These are phyloP conservation scores for Suillus tomentosus DNA, from an alignment of 768 basidiomycete species.

Conservation along the genomic window DNA sequence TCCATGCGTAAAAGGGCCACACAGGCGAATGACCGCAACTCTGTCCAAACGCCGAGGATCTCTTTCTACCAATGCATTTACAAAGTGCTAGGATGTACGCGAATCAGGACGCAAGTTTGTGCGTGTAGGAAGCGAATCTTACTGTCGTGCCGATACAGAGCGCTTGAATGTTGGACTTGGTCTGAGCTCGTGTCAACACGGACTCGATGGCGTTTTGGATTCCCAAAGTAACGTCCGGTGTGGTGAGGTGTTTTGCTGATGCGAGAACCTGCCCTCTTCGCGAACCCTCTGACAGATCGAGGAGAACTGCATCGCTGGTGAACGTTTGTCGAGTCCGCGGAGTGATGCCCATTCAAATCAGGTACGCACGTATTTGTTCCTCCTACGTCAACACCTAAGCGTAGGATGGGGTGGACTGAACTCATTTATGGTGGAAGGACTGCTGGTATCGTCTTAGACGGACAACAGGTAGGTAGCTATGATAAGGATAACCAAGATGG, in stretches of 20 bases:
- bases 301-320: constrained; percentile 35
- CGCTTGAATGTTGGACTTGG: constrained; percentile 44
- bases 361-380: constrained; percentile 35
- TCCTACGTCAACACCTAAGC: constrained; percentile 38
- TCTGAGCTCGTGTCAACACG: constrained; percentile 42
- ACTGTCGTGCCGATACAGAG: constrained; percentile 66
- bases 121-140: constrained; percentile 11
- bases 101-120: constrained; percentile 12
- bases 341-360: not conserved
- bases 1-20: constrained; percentile 59
- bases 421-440: not conserved
- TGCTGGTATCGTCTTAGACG: not conserved
- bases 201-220: constrained; percentile 53
- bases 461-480: not conserved
- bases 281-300: constrained; percentile 18
- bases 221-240: constrained; percentile 57
- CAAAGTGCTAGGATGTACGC: constrained; percentile 43
- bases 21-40: constrained; percentile 66
- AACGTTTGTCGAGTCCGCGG: not conserved
- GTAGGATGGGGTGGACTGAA: constrained; percentile 13
- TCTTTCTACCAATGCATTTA: constrained; percentile 62
- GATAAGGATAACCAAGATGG: constrained; percentile 6
- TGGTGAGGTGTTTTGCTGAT: constrained; percentile 53
- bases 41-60: constrained; percentile 53
- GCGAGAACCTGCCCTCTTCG: constrained; percentile 26